phyloP scores from a whole-genome alignment of 129 eudicot genomes.

The Flaveria sonorensis region DNA sequence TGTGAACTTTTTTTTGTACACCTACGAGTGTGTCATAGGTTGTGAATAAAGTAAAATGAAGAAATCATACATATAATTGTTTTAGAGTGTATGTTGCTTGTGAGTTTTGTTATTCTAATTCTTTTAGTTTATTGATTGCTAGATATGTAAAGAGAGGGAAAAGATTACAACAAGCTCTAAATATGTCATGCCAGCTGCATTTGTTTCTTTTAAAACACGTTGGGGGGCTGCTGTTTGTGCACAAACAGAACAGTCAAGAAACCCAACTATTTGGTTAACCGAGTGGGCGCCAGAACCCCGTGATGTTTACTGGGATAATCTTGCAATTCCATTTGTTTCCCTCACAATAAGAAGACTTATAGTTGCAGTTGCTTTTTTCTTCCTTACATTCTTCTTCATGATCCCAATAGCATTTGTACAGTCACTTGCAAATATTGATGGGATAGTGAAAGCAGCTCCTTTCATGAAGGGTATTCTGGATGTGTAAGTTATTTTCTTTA shows the following conservation, averaged over 20 bases:
- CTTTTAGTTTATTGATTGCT: constrained; percentile 11
- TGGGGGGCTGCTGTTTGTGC: constrained; percentile 98
- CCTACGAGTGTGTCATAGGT: background rate
- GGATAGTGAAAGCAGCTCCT: constrained; percentile 68
- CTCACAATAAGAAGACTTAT: constrained; percentile 75
- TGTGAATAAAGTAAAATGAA: background rate
- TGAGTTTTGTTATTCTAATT: background rate
- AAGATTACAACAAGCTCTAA: constrained; percentile 52
- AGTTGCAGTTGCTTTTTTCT: constrained; percentile 68
- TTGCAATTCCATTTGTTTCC: constrained; percentile 77
- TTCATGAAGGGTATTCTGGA: constrained; percentile 58
- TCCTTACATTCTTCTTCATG: constrained; percentile 88
- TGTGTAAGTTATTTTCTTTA: constrained; percentile 47
- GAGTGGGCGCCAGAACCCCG: constrained; percentile 98
- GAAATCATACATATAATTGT: background rate
- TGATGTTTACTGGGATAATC: constrained; percentile 86
- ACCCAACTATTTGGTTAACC: constrained; percentile 83
- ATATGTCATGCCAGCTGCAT: constrained; percentile 71
- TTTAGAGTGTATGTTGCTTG: constrained; percentile 1
- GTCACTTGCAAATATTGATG: constrained; percentile 78
- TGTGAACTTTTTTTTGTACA: background rate
- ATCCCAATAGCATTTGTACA: constrained; percentile 82
- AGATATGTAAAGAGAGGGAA: constrained; percentile 69
- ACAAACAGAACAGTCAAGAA: constrained; percentile 81
- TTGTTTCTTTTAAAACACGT: constrained; percentile 81